phyloP scores from a whole-genome alignment of 108 stramenopile genomes.

The Pseudonitzschia pungens region DNA sequence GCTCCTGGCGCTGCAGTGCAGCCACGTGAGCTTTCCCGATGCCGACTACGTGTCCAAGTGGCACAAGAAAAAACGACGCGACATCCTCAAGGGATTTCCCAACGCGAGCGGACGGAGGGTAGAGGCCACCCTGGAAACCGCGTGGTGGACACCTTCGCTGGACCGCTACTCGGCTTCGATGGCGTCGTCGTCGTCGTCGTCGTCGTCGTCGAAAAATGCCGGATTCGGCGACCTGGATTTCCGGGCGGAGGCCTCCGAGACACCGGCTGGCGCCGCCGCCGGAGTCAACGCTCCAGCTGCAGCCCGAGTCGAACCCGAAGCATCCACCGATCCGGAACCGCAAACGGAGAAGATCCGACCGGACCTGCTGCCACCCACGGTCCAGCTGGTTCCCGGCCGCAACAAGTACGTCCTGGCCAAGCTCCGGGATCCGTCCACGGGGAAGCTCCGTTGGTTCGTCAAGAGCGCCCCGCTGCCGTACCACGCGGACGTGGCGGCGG shows the following conservation, averaged over 20 bases:
- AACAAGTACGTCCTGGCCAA: constrained; percentile 73
- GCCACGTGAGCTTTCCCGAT: constrained; percentile 51
- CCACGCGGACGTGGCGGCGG: constrained; percentile 71
- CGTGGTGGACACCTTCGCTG: constrained; percentile 72
- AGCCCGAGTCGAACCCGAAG: background rate
- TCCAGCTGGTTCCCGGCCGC: constrained; percentile 53
- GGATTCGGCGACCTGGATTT: background rate
- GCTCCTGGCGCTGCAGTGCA: constrained; percentile 75
- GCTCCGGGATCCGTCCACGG: constrained; percentile 16
- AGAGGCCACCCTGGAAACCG: constrained; percentile 43
- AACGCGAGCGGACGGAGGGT: constrained; percentile 51
- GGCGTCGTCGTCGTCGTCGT: too few relatives aligned
- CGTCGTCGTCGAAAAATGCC: too few relatives aligned
- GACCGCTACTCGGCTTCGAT: constrained; percentile 36
- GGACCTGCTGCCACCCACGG: constrained; percentile 46
- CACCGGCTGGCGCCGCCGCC: too few relatives aligned
- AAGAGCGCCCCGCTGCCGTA: constrained; percentile 68
- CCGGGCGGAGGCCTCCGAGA: background rate
- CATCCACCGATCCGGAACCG: background rate
- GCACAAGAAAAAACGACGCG: constrained; percentile 18
- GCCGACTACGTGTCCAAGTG: constrained; percentile 34
- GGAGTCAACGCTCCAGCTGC: background rate
- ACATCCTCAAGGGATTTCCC: constrained; percentile 10
- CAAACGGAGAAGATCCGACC: background rate
- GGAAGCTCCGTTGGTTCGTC: constrained; percentile 51